Percentiles rank a stretch among this genome's conserved stretches.
Conservation (phyloP, 176 grass and related monocot species). For the Neostapfia colusana region DNA sequence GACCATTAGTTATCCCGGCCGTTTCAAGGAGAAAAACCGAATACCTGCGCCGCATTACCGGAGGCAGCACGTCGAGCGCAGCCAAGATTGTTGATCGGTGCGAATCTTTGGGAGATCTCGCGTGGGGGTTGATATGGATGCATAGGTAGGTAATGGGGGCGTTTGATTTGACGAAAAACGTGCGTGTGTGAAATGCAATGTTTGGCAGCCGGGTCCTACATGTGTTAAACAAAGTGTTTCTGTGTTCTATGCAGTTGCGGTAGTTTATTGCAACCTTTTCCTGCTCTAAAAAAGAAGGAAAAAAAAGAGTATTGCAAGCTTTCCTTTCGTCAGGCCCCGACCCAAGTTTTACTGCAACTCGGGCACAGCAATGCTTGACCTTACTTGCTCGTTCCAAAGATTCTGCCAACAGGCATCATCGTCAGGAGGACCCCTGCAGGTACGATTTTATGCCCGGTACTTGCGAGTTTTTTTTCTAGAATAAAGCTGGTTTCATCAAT, state of each 20-base stretch:
- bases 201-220: conserved; percentile 32
- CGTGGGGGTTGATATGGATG: conserved; percentile 26
- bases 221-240: conserved; percentile 23
- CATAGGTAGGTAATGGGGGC: not conserved
- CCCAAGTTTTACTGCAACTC: conserved; percentile 39
- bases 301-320: not conserved
- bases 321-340: not conserved
- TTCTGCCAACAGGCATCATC: conserved; percentile 36
- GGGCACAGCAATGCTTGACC: conserved; percentile 12
- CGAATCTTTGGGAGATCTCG: conserved; percentile 27
- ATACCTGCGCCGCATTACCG: conserved; percentile 5
- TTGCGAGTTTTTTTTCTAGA: not conserved
- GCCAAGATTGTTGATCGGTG: conserved; percentile 33
- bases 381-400: conserved; percentile 35
- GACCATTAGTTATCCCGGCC: not conserved
- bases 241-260: not conserved
- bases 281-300: too few species aligned
- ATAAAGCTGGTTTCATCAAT: not conserved
- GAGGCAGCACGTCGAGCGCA: not conserved
- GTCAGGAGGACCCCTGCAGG: not conserved
- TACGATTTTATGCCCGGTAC: conserved; percentile 4
- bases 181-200: conserved; percentile 39
- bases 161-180: conserved; percentile 13
- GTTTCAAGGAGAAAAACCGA: conserved; percentile 21
- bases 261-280: conserved; percentile 18